These are phyloP conservation scores for Didymella pinodella DNA, from an alignment of 2,329 filamentous ascomycete species.

Conservation along the genomic window DNA sequence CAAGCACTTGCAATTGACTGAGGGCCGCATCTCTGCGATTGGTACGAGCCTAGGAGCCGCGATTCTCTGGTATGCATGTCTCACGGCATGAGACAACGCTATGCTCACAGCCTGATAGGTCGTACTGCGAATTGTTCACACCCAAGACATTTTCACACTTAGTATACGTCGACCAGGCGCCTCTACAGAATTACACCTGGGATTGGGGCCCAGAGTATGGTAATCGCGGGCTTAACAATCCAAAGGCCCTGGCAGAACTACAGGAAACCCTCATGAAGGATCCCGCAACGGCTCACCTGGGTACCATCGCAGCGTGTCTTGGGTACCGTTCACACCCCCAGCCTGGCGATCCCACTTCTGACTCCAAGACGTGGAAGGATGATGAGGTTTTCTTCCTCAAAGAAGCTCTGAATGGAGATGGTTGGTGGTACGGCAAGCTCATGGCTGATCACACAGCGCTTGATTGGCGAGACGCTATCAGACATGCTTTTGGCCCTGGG, in stretches of 20 bases:
- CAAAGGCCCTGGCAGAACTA: conserved; percentile 24
- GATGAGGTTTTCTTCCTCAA: conserved; percentile 38
- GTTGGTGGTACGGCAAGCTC: conserved; percentile 41
- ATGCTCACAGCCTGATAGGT: conserved; percentile 17
- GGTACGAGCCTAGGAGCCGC: conserved; percentile 35
- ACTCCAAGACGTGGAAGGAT: conserved; percentile 26
- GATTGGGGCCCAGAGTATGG: conserved; percentile 37
- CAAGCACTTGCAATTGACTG: conserved; percentile 24
- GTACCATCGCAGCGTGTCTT: conserved; percentile 36
- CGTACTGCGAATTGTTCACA: conserved; percentile 40
- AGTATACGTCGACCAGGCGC: conserved; percentile 41
- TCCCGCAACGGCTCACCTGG: conserved; percentile 28
- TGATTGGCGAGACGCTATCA: conserved; percentile 37
- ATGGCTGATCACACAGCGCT: conserved; percentile 43
- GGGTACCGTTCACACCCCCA: conserved; percentile 34
- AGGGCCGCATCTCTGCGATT: conserved; percentile 24
- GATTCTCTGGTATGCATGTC: conserved; percentile 29
- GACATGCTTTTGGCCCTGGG: conserved; percentile 27
- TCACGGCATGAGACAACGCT: too few relatives aligned
- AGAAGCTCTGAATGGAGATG: conserved; percentile 36
- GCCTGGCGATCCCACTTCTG: conserved; percentile 22
- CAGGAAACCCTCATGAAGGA: conserved; percentile 25
- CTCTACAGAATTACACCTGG: conserved; percentile 36
- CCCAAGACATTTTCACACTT: conserved; percentile 30
- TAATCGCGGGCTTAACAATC: conserved; percentile 34